Conservation (phyloP, 768 basidiomycete genomes). For the Suillus sp. region DNA sequence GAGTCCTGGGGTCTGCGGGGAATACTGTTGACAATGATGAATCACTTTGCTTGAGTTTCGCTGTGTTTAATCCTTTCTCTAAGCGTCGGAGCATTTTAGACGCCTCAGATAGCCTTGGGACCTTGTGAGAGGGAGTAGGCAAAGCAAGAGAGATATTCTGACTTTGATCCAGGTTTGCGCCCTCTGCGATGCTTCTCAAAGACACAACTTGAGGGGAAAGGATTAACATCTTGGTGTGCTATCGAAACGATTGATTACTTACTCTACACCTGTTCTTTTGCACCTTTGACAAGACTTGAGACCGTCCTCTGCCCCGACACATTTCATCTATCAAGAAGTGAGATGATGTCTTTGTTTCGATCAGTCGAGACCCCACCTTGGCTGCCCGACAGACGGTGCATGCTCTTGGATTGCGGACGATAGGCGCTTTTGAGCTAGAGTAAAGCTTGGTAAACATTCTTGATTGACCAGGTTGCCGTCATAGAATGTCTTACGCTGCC, state of each 20-base stretch:
- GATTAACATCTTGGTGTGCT: constrained; percentile 21
- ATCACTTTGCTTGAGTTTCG: constrained; percentile 68
- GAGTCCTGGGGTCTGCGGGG: constrained; percentile 30
- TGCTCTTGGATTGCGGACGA: constrained; percentile 57
- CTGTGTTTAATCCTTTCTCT: constrained; percentile 79
- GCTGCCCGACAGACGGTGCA: constrained; percentile 86
- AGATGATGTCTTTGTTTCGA: constrained; percentile 18
- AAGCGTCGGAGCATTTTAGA: constrained; percentile 87
- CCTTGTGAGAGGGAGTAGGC: neutral
- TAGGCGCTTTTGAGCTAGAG: constrained; percentile 43
- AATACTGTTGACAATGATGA: constrained; percentile 36
- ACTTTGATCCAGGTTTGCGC: constrained; percentile 91
- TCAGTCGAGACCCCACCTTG: constrained; percentile 51
- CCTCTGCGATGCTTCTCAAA: constrained; percentile 91
- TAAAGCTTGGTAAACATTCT: constrained; percentile 14
- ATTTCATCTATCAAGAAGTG: constrained; percentile 71
- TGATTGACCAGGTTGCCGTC: constrained; percentile 13
- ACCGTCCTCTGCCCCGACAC: constrained; percentile 87
- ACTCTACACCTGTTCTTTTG: constrained; percentile 78
- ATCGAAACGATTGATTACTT: constrained; percentile 31
- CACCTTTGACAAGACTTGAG: constrained; percentile 82
- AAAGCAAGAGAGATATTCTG: constrained; percentile 26
- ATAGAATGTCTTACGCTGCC: constrained; percentile 23
- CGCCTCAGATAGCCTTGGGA: constrained; percentile 74
- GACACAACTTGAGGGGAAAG: constrained; percentile 53